Evolutionary conservation across 805 yeast species (phyloP), one percentile per base, ranked within the genome.

Genomic region (Saccharomycopsis olivae): DNA sequence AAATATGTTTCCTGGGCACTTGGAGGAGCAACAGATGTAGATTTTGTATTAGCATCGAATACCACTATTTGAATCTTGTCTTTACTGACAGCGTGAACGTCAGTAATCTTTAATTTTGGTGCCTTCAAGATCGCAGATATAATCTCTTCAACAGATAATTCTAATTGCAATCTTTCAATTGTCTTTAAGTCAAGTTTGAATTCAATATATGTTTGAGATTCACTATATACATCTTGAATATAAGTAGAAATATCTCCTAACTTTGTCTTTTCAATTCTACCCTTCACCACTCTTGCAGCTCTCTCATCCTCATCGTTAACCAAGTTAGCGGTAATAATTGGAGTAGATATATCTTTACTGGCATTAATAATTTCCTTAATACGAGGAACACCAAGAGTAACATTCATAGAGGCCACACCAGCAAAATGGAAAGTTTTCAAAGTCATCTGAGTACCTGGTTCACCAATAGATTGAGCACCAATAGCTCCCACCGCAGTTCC

Each of bases 401-500:
- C 95, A 66, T 92, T 92, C 96, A 89, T 92, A 35, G 95, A 83
- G 27, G 98, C 97, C 43, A 92, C 98, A 71, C 98, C 98, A 54
- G 98, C 98, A 71, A 92, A 92, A 69, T 92, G 98, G 85, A 89
- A 89, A 44, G 94, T 82, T 58, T 82, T 82, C 56, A 82, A 71
- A 3, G 98, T 92, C 98, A 92, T 92, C 65, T 92, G 98, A 1
- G 98, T 92, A 59, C 97, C 98, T 17, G 98, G 98, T 57, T 89
- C 98, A 65, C 98, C 98, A 66, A 92, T 92, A 33, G 96, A 85
- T 58, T 92, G 98, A 0, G 98, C 98, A 51, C 97, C 98, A 62
- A 92, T 88, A 19, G 98, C 97, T 50, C 98, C 98, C 40, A 92
- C 97, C 2, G 98, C 98, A 3, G 98, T 92, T 47, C 97, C 98